Evolutionary conservation across 75 land plant species (phyloP).

Genomic region (Selaginella moellendorffii): DNA sequence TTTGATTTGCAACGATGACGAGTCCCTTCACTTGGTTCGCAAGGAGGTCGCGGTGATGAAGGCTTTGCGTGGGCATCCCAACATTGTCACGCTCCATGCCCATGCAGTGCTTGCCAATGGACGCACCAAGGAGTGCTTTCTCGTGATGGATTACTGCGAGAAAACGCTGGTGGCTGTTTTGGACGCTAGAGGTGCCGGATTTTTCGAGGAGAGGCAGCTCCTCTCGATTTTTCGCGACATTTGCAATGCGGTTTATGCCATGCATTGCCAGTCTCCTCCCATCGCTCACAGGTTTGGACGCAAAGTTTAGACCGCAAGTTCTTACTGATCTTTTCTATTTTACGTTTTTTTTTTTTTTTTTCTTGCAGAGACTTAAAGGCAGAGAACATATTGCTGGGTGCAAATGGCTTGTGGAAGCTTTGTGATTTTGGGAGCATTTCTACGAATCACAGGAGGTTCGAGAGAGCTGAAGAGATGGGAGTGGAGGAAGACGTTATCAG

Average conservation of each 20-base stretch:
- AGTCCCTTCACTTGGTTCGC: slow-evolving; percentile 61
- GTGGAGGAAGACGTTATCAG: slow-evolving; percentile 92
- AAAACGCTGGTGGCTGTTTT: slow-evolving; percentile 64
- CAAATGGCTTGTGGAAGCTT: slow-evolving; percentile 86
- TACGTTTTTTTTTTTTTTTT: background rate
- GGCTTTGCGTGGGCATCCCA: slow-evolving; percentile 66
- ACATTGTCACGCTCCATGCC: slow-evolving; percentile 59
- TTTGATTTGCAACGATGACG: slow-evolving; percentile 79
- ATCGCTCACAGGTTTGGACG: slow-evolving; percentile 73
- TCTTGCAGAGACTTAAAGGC: slow-evolving; percentile 78
- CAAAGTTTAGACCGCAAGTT: background rate
- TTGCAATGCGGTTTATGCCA: slow-evolving; percentile 95
- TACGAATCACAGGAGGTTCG: slow-evolving; percentile 87
- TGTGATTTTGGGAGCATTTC: slow-evolving; percentile 99
- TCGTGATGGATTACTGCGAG: slow-evolving; percentile 84
- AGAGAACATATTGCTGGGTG: slow-evolving; percentile 75
- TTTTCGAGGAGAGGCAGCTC: slow-evolving; percentile 75
- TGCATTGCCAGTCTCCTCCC: slow-evolving; percentile 84
- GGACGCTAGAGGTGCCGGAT: slow-evolving; percentile 70
- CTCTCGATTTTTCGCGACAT: slow-evolving; percentile 78
- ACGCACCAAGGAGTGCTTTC: slow-evolving; percentile 66
- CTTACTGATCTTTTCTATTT: too few species aligned
- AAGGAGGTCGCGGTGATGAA: slow-evolving; percentile 82
- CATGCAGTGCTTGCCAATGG: slow-evolving; percentile 66
- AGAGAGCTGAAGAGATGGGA: slow-evolving; percentile 95